Conservation (phyloP, 2,329 filamentous ascomycete genomes). For the Metarhizium guizhouense region DNA sequence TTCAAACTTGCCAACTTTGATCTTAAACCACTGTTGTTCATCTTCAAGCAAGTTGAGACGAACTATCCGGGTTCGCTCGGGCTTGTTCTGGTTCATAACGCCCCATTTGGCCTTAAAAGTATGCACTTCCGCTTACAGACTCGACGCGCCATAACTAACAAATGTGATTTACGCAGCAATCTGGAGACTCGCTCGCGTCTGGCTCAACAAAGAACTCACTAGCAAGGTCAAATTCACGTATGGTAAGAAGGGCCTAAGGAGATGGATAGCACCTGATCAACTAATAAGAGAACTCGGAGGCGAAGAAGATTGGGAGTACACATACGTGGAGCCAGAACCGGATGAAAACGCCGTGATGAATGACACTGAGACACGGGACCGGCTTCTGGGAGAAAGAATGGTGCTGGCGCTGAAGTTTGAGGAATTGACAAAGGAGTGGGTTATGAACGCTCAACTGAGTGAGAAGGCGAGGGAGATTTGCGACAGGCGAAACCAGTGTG, state of each 20-base stretch:
- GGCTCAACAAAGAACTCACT: constrained; percentile 86
- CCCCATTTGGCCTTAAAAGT: constrained; percentile 87
- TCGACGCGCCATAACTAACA: neutral
- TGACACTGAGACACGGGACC: constrained; percentile 48
- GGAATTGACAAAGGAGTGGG: constrained; percentile 63
- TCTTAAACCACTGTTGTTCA: constrained; percentile 85
- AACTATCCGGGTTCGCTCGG: constrained; percentile 88
- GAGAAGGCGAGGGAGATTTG: constrained; percentile 34
- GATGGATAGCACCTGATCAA: constrained; percentile 57
- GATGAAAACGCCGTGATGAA: constrained; percentile 67
- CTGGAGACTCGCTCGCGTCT: constrained; percentile 82
- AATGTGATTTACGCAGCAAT: constrained; percentile 43
- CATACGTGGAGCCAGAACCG: constrained; percentile 61
- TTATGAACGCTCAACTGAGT: constrained; percentile 30
- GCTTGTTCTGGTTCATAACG: constrained; percentile 77
- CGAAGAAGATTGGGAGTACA: constrained; percentile 68
- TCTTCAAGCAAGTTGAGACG: constrained; percentile 93
- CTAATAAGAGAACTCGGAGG: constrained; percentile 74
- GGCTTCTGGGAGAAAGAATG: constrained; percentile 51
- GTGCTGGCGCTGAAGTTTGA: constrained; percentile 60
- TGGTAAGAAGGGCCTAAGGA: constrained; percentile 61
- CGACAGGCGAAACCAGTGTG: constrained; percentile 47
- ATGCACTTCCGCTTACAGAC: constrained; percentile 20
- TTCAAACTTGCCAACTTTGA: constrained; percentile 91
- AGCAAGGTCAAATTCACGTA: constrained; percentile 82